Conservation (phyloP, 2,329 filamentous ascomycete genomes). For the Colletotrichum liaoningense region DNA sequence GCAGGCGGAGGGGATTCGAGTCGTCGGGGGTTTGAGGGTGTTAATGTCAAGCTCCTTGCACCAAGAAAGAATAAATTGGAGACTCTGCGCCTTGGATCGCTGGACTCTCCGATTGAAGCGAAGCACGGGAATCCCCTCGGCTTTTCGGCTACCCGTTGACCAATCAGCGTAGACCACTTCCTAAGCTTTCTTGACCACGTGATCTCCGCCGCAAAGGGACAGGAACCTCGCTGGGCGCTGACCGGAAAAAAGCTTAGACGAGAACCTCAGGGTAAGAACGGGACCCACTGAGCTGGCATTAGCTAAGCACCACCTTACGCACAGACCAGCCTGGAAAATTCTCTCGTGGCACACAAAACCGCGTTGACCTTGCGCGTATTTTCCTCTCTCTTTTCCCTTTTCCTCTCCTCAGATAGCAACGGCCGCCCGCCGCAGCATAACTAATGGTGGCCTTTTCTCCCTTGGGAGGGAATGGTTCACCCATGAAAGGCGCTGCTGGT, state of each 20-base stretch:
- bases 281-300: background rate
- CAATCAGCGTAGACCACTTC: constrained; percentile 54
- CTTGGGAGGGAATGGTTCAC: background rate
- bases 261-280: background rate
- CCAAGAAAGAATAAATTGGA: constrained; percentile 8
- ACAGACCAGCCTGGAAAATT: constrained; percentile 28
- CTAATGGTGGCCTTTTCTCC: constrained; percentile 26
- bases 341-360: constrained; percentile 20
- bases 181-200: constrained; percentile 43
- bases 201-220: background rate
- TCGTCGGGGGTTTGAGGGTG: constrained; percentile 30
- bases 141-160: constrained; percentile 55
- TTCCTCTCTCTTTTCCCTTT: constrained; percentile 12
- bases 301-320: background rate
- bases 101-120: constrained; percentile 12
- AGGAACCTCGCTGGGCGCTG: background rate
- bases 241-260: background rate
- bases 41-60: constrained; percentile 33
- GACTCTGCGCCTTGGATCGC: constrained; percentile 16
- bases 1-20: constrained; percentile 38
- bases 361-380: background rate
- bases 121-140: constrained; percentile 43
- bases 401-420: constrained; percentile 36
- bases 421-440: constrained; percentile 36
- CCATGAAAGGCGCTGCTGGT: constrained; percentile 36